A percentile compares a stretch with the other conserved stretches of the same genome.
Conservation (phyloP, 2,329 filamentous ascomycete species). For the Pestalotiopsis sp. region DNA sequence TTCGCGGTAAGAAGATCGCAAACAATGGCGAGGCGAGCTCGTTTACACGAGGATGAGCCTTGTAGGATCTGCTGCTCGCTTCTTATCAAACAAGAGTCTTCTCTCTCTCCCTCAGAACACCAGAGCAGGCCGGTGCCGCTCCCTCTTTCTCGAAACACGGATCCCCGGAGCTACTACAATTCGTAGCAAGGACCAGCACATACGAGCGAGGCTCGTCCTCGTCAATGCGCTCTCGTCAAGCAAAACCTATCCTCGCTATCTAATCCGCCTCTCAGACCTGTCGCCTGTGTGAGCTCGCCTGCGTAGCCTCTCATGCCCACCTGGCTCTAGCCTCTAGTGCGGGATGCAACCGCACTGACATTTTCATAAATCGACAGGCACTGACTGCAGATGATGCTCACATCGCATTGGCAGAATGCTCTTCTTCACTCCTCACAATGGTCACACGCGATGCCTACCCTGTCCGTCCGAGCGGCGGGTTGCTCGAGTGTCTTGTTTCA, state of each 20-base stretch:
- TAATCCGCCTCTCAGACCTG: background rate
- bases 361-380: background rate
- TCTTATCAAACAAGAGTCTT: background rate
- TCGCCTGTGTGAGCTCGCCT: slow-evolving; percentile 6
- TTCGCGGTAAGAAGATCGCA: background rate
- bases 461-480: background rate
- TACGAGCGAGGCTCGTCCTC: background rate
- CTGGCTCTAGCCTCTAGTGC: slow-evolving; percentile 2
- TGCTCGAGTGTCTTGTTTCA: background rate
- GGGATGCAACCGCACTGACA: slow-evolving; percentile 12
- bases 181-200: background rate
- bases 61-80: background rate
- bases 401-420: slow-evolving; percentile 1
- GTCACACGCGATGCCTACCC: background rate
- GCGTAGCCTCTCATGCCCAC: background rate
- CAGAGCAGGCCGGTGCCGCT: background rate
- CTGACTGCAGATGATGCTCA: background rate
- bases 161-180: background rate
- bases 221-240: background rate
- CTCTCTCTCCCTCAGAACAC: background rate
- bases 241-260: background rate
- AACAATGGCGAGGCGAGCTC: background rate
- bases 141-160: background rate
- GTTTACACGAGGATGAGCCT: slow-evolving; percentile 1
- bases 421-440: background rate